These are phyloP conservation scores for Haberlea rhodopensis DNA, from an alignment of 257 asterid species.

Conservation along the genomic window DNA sequence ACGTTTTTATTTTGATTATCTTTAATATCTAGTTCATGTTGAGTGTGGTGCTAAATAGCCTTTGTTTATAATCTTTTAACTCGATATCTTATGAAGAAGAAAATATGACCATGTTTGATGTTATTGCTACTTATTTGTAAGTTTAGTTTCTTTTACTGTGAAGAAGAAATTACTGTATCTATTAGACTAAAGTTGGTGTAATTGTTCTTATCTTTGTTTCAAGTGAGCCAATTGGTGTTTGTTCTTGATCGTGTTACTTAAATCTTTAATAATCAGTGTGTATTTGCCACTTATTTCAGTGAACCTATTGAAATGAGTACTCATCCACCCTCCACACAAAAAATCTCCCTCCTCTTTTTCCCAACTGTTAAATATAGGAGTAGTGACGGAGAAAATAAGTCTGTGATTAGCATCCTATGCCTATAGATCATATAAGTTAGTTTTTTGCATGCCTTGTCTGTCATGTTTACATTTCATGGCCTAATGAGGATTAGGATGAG, in stretches of 20 bases:
- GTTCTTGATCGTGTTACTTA: background rate
- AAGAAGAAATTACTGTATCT: background rate
- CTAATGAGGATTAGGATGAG: background rate
- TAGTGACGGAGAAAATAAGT: background rate
- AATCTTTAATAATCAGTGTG: background rate
- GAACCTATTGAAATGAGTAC: background rate
- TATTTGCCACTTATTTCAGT: no score
- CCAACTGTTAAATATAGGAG: background rate
- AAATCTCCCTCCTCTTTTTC: background rate
- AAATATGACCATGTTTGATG: no score
- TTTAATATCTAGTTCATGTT: background rate
- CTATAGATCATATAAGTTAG: no score
- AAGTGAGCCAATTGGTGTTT: background rate
- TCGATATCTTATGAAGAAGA: no score
- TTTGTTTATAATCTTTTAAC: no score
- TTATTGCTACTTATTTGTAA: no score
- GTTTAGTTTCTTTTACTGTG: no score
- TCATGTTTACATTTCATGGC: background rate
- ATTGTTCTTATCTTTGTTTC: background rate
- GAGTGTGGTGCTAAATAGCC: conserved; percentile 1
- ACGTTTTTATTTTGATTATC: background rate
- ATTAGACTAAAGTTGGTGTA: background rate
- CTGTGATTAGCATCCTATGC: background rate
- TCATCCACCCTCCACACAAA: background rate
- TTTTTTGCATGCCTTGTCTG: background rate